Conservation (phyloP, 2,329 filamentous ascomycete species). For the Pyricularia pennisetigena region DNA sequence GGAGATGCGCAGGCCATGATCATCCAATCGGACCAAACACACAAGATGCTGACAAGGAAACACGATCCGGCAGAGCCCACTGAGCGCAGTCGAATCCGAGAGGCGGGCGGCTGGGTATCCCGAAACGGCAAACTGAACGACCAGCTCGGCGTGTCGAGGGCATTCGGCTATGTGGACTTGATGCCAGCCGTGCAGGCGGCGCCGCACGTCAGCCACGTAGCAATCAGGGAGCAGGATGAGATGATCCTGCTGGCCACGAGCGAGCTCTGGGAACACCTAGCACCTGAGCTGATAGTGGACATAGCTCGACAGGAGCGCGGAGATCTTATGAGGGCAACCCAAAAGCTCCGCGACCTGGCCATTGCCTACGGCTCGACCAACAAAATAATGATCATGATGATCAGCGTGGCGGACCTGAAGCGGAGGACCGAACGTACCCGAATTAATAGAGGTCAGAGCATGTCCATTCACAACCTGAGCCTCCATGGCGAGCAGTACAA, state of each 20-base stretch:
- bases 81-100: conserved; percentile 82
- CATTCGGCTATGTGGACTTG: conserved; percentile 88
- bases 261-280: conserved; percentile 92
- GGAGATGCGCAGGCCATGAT: conserved; percentile 94
- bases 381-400: conserved; percentile 99
- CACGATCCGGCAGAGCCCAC: conserved; percentile 83
- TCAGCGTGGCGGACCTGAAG: conserved; percentile 85
- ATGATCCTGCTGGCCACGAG: conserved; percentile 85
- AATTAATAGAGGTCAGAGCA: conserved; percentile 67
- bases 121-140: conserved; percentile 92
- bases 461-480: conserved; percentile 72
- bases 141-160: conserved; percentile 78
- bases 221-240: conserved; percentile 80
- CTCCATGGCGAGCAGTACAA: conserved; percentile 62
- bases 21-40: conserved; percentile 77
- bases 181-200: conserved; percentile 91
- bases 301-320: conserved; percentile 76
- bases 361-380: conserved; percentile 89
- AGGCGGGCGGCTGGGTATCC: conserved; percentile 92
- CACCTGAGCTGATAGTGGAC: conserved; percentile 83
- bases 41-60: conserved; percentile 77
- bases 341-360: conserved; percentile 87
- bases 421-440: conserved; percentile 66
- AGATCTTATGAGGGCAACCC: conserved; percentile 89
- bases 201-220: conserved; percentile 70